phyloP scores from a whole-genome alignment of 345 rosid genomes.

The Nephelium lappaceum region DNA sequence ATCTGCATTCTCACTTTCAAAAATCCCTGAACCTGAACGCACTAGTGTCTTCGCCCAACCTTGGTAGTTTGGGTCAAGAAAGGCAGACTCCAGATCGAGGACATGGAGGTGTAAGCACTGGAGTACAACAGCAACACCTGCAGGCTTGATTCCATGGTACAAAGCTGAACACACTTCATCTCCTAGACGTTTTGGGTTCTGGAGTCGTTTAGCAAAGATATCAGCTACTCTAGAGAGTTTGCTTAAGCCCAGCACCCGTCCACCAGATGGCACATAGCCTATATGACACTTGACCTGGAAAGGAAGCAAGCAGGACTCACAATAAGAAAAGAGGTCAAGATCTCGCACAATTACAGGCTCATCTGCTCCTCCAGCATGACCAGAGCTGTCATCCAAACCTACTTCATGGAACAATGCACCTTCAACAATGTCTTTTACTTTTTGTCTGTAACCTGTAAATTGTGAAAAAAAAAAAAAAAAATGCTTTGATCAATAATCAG shows the following conservation, averaged over 20 bases:
- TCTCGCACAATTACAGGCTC: constrained; percentile 91
- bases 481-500: background rate
- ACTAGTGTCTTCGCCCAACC: constrained; percentile 58
- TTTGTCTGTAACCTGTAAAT: constrained; percentile 69
- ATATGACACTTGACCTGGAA: constrained; percentile 86
- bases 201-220: constrained; percentile 85
- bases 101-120: constrained; percentile 81
- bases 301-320: constrained; percentile 92
- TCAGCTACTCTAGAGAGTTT: constrained; percentile 90
- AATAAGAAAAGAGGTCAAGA: constrained; percentile 83
- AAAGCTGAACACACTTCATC: constrained; percentile 77
- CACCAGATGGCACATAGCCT: constrained; percentile 84
- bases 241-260: constrained; percentile 85
- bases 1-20: constrained; percentile 57
- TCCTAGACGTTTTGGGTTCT: constrained; percentile 81
- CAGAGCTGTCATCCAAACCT: constrained; percentile 66
- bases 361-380: constrained; percentile 88
- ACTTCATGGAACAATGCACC: constrained; percentile 95
- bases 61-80: constrained; percentile 48
- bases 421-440: constrained; percentile 72
- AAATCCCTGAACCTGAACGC: constrained; percentile 78
- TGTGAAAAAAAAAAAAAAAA: constrained; percentile 12
- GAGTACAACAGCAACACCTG: constrained; percentile 89
- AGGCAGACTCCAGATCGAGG: constrained; percentile 54
- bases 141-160: constrained; percentile 73